Evolutionary conservation across 768 basidiomycete species (phyloP).

Genomic region (Pholiota molesta): DNA sequence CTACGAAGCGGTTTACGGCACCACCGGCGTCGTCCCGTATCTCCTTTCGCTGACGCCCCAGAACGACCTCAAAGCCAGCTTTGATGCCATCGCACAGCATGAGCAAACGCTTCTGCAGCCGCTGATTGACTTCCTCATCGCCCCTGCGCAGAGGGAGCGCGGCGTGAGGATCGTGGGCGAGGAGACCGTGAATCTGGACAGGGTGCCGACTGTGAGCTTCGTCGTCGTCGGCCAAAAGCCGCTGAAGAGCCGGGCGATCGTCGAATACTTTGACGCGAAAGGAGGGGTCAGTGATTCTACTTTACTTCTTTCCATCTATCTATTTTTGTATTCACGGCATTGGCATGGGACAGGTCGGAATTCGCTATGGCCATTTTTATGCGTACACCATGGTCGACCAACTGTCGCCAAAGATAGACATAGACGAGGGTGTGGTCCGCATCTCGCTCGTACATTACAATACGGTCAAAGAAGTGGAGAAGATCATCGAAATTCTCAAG

Average conservation of each 20-base stretch:
- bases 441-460: slow-evolving; percentile 83
- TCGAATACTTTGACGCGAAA: slow-evolving; percentile 63
- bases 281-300: slow-evolving; percentile 51
- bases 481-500: slow-evolving; percentile 57
- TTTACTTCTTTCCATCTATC: background rate
- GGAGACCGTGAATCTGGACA: slow-evolving; percentile 39
- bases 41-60: slow-evolving; percentile 59
- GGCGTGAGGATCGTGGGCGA: slow-evolving; percentile 74
- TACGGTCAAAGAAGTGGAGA: slow-evolving; percentile 68
- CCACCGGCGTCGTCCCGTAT: slow-evolving; percentile 64
- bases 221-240: slow-evolving; percentile 62
- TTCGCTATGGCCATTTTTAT: slow-evolving; percentile 80
- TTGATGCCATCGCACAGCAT: slow-evolving; percentile 59
- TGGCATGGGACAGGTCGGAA: slow-evolving; percentile 60
- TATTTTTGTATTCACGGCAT: background rate
- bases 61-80: slow-evolving; percentile 51
- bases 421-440: slow-evolving; percentile 69
- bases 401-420: slow-evolving; percentile 58
- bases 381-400: slow-evolving; percentile 63
- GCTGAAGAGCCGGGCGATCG: slow-evolving; percentile 64
- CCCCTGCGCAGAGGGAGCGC: slow-evolving; percentile 47
- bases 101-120: slow-evolving; percentile 61
- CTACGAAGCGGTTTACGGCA: slow-evolving; percentile 69
- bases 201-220: slow-evolving; percentile 75
- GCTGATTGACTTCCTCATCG: slow-evolving; percentile 58